Conservation (phyloP, 345 rosid genomes). For the Anastatica hierochuntica region DNA sequence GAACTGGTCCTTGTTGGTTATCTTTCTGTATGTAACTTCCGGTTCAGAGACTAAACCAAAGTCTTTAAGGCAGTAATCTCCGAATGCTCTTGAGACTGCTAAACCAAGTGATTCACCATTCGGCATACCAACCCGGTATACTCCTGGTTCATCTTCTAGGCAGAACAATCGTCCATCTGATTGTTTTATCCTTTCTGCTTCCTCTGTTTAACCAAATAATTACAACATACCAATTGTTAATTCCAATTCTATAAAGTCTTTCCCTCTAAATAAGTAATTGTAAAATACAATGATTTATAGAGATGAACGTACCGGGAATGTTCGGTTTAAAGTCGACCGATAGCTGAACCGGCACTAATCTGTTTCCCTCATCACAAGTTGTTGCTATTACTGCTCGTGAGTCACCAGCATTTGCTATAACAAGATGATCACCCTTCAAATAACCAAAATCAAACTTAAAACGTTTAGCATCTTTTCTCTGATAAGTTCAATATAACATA, state of each 20-base stretch:
- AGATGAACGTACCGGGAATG: conserved; percentile 55
- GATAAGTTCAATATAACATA: neutral
- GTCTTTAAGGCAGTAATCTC: conserved; percentile 79
- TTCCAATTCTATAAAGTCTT: neutral
- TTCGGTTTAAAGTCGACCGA: conserved; percentile 80
- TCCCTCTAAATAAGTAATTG: neutral
- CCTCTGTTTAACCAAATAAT: conserved; percentile 42
- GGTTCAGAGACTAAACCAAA: conserved; percentile 77
- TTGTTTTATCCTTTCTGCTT: conserved; percentile 62
- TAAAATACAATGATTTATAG: neutral
- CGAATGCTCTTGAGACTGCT: conserved; percentile 76
- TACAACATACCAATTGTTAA: neutral
- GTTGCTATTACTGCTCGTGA: conserved; percentile 76
- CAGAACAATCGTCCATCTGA: conserved; percentile 60
- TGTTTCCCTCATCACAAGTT: conserved; percentile 36
- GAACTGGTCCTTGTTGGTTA: conserved; percentile 56
- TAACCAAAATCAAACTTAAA: neutral
- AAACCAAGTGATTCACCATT: conserved; percentile 52
- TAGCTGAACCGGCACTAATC: conserved; percentile 67
- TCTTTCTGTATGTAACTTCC: conserved; percentile 44
- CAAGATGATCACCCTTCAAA: conserved; percentile 37
- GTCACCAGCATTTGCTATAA: conserved; percentile 73
- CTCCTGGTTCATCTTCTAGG: conserved; percentile 69
- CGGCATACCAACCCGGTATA: conserved; percentile 70
- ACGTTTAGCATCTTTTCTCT: neutral